Evolutionary conservation across 2,329 filamentous ascomycete genomes (phyloP), one percentile per base, ranked within the genome.

Genomic region (Ophiostoma perfectum): DNA sequence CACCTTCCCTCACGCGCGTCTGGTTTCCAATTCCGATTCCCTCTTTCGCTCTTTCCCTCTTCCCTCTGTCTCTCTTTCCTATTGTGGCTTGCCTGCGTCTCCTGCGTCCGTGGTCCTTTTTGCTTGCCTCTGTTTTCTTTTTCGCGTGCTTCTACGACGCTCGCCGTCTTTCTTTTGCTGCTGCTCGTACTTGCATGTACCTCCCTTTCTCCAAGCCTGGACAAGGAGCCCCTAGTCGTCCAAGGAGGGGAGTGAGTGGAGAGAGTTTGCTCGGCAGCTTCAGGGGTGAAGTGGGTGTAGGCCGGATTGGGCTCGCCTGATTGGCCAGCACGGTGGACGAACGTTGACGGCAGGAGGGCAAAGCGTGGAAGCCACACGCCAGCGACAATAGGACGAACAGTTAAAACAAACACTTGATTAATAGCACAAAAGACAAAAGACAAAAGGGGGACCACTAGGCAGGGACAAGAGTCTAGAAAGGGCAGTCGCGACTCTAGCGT

Each of bases 261-360:
- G 58, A 63, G 36, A 42, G 38, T n/a, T 38, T 41, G 60, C 39
- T 63, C 1, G 27, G 27, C 27, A 27, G 27, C 27, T 27, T 27
- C 60, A 63, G 60, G 60, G 60, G 38, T 63, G 60, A 63, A 63
- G 55, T 60, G 55, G 55, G 55, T 42, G 60, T 63, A 42, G 16
- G 42, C 39, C 38, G 60, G 39, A 38, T 42, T 42, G 14, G 3
- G 36, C 38, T 8, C 38, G n/a, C 7, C 60, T 63, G 39, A 42
- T 63, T 63, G 60, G 60, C 7, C 16, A n/a, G 14, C 42, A 14
- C 2, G 36, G 27, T 12, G 12, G 55, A 38, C 55, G 27, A 60
- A 60, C 55, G 55, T 60, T 60, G 55, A 60, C 27, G 55, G 27
- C 55, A 60, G 27, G 55, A 60, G 38, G 27, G 58, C 38, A 62